phyloP scores from a whole-genome alignment of 2,329 filamentous ascomycete species.

The Pezizomycotina sp. region DNA sequence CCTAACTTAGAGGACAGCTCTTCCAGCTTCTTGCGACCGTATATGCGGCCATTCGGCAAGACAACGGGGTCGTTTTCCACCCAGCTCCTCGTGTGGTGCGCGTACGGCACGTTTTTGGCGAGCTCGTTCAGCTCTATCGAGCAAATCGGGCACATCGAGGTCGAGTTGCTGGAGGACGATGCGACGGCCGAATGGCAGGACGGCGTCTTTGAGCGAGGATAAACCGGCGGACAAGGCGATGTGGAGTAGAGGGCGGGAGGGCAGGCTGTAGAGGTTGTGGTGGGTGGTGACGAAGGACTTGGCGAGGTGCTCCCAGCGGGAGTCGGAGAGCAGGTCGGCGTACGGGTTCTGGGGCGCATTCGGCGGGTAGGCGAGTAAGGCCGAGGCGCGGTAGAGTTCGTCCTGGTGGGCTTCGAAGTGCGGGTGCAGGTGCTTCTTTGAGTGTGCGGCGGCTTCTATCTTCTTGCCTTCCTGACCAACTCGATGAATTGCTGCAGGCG shows the following conservation, averaged over 20 bases:
- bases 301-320: conserved; percentile 61
- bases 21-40: conserved; percentile 56
- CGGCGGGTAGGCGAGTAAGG: conserved; percentile 58
- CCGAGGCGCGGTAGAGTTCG: conserved; percentile 57
- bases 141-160: conserved; percentile 84
- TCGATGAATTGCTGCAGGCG: conserved; percentile 92
- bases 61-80: conserved; percentile 77
- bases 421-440: conserved; percentile 60
- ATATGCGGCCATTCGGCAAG: conserved; percentile 73
- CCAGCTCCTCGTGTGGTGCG: conserved; percentile 84
- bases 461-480: conserved; percentile 55
- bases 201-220: conserved; percentile 87
- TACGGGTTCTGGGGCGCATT: conserved; percentile 40
- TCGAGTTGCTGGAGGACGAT: conserved; percentile 39
- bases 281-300: conserved; percentile 71
- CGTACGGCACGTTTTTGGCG: conserved; percentile 76
- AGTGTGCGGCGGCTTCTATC: conserved; percentile 63
- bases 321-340: conserved; percentile 53
- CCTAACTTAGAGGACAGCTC: conserved; percentile 68
- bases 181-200: conserved; percentile 61
- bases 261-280: conserved; percentile 68
- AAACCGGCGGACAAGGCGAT: conserved; percentile 80
- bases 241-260: conserved; percentile 68
- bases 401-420: conserved; percentile 51
- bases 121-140: conserved; percentile 87